These are phyloP conservation scores for Echria macrotheca DNA, from an alignment of 495 filamentous ascomycete species.

Conservation along the genomic window DNA sequence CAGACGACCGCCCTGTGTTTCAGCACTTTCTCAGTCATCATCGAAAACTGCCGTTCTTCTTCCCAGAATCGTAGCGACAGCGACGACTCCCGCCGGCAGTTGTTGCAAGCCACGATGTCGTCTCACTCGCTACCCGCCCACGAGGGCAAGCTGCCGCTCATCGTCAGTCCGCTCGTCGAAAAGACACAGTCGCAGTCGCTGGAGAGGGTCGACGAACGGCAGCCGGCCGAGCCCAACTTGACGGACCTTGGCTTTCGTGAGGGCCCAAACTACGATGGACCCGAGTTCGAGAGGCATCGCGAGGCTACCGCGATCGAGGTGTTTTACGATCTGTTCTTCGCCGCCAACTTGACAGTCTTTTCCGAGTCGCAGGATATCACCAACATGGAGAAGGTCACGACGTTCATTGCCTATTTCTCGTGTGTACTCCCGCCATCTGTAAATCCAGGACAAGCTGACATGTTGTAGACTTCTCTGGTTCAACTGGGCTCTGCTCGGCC, in stretches of 20 bases:
- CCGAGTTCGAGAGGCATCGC: neutral
- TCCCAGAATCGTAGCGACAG: no score
- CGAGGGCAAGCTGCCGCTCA: neutral
- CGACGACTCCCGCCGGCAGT: no score
- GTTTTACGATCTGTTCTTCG: slow-evolving; percentile 69
- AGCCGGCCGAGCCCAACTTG: neutral
- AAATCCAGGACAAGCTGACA: no score
- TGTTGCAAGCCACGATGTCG: no score
- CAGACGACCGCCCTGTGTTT: no score
- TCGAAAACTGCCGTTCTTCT: no score
- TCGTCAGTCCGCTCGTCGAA: neutral
- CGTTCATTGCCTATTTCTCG: slow-evolving; percentile 58
- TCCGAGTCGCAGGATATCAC: slow-evolving; percentile 52
- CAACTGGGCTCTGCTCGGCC: slow-evolving; percentile 63
- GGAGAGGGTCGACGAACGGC: neutral
- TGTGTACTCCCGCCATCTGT: no score
- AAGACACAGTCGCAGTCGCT: neutral
- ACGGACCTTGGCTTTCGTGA: slow-evolving; percentile 2
- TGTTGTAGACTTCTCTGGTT: slow-evolving; percentile 74
- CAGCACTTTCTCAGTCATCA: no score
- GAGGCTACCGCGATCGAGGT: slow-evolving; percentile 33
- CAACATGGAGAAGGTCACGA: slow-evolving; percentile 22
- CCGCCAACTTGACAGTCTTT: slow-evolving; percentile 63
- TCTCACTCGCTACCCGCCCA: no score
- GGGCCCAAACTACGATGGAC: neutral